Conservation (phyloP, 495 filamentous ascomycete species). For the Podospora tetraspora region DNA sequence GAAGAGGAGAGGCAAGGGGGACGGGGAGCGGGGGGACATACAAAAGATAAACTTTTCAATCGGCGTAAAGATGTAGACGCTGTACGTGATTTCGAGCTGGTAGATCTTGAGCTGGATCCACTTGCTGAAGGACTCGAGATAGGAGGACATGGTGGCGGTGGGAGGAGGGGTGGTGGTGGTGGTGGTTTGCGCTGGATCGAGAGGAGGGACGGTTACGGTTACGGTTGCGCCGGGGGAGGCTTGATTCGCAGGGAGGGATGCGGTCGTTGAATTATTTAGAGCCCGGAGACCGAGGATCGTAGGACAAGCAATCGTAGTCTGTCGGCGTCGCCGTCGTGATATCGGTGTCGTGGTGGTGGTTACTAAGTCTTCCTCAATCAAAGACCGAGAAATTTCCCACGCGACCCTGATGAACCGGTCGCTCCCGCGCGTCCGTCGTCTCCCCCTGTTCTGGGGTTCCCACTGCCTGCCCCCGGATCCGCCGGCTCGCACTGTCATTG, state of each 20-base stretch:
- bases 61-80: slow-evolving; percentile 45
- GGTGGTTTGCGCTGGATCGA: background rate
- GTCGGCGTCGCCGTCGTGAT: background rate
- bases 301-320: background rate
- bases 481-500: slow-evolving; percentile 9
- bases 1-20: slow-evolving; percentile 1
- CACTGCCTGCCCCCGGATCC: slow-evolving; percentile 6
- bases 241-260: background rate
- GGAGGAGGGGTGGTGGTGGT: background rate
- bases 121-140: slow-evolving; percentile 39
- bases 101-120: slow-evolving; percentile 46
- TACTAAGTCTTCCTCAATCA: too few relatives aligned
- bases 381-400: background rate
- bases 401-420: background rate
- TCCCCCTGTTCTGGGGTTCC: slow-evolving; percentile 3
- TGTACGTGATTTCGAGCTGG: slow-evolving; percentile 44
- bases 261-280: background rate
- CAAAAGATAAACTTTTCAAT: slow-evolving; percentile 44
- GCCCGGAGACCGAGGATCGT: background rate
- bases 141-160: slow-evolving; percentile 30
- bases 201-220: background rate
- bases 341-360: background rate
- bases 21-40: slow-evolving; percentile 22
- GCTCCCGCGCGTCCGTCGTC: background rate
- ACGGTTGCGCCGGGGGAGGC: background rate